Percentiles rank a stretch among this genome's conserved stretches.
Evolutionary conservation across 2,329 filamentous ascomycete genomes (phyloP).

Genomic region (Xylaria hypoxylon): DNA sequence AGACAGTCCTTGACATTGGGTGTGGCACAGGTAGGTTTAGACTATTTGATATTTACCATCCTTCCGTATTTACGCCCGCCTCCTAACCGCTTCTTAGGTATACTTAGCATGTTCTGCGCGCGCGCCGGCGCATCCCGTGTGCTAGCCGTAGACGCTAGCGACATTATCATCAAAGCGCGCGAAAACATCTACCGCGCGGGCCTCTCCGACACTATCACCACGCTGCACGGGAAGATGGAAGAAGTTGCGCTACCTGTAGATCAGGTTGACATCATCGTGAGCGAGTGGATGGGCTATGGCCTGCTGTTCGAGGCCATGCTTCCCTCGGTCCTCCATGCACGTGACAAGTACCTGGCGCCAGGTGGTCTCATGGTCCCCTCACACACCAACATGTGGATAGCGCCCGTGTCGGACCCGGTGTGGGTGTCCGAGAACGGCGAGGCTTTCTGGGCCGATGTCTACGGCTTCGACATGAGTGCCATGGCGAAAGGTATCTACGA

Average conservation of each 20-base stretch:
- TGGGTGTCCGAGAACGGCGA: conserved; percentile 83
- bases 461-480: conserved; percentile 91
- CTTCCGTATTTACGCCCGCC: background rate
- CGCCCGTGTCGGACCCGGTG: conserved; percentile 81
- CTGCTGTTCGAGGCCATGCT: conserved; percentile 97
- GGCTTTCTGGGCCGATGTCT: conserved; percentile 90
- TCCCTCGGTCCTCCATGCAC: conserved; percentile 87
- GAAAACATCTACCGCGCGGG: conserved; percentile 87
- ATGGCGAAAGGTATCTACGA: conserved; percentile 88
- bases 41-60: conserved; percentile 10
- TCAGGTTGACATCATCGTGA: conserved; percentile 93
- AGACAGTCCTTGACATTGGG: conserved; percentile 90
- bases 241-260: conserved; percentile 82
- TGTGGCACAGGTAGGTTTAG: conserved; percentile 73
- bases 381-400: conserved; percentile 84
- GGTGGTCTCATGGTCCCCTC: conserved; percentile 88
- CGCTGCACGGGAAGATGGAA: conserved; percentile 87
- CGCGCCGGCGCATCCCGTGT: conserved; percentile 88
- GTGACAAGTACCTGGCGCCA: conserved; percentile 85
- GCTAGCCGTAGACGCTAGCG: conserved; percentile 91
- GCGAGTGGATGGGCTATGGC: conserved; percentile 98
- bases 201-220: conserved; percentile 78
- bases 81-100: conserved; percentile 63
- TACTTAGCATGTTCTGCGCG: conserved; percentile 94
- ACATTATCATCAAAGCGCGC: conserved; percentile 86